phyloP scores from a whole-genome alignment of 2,329 filamentous ascomycete genomes.

The Elsinoe perseae region DNA sequence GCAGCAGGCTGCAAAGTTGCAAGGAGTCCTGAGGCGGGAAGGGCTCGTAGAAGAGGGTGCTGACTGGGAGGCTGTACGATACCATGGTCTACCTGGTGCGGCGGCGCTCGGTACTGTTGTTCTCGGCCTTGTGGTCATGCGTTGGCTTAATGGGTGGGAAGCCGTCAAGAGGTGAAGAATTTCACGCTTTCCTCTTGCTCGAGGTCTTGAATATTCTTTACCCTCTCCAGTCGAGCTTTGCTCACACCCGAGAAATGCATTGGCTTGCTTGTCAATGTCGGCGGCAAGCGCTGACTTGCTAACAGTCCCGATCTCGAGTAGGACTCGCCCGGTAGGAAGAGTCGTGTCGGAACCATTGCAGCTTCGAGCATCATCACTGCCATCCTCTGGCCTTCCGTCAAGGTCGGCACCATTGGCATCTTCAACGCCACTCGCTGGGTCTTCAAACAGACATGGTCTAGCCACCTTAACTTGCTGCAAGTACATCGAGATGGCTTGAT shows the following conservation, averaged over 20 bases:
- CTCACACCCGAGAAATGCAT: too few relatives aligned
- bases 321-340: neutral
- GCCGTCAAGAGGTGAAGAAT: constrained; percentile 37
- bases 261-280: neutral
- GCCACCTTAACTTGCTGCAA: neutral
- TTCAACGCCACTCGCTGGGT: neutral
- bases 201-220: neutral
- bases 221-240: too few relatives aligned
- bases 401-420: neutral
- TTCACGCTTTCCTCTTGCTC: neutral
- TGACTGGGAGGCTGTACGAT: neutral
- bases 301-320: neutral
- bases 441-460: neutral
- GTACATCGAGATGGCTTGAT: neutral
- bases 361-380: neutral
- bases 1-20: constrained; percentile 9
- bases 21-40: constrained; percentile 7
- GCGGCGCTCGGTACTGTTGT: constrained; percentile 35
- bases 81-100: constrained; percentile 32
- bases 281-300: neutral
- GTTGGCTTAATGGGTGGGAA: constrained; percentile 33
- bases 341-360: neutral
- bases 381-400: neutral
- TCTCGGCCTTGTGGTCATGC: constrained; percentile 35
- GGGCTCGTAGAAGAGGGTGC: constrained; percentile 1